phyloP scores from a whole-genome alignment of 2,329 filamentous ascomycete species.

The Coniochaeta sp. region DNA sequence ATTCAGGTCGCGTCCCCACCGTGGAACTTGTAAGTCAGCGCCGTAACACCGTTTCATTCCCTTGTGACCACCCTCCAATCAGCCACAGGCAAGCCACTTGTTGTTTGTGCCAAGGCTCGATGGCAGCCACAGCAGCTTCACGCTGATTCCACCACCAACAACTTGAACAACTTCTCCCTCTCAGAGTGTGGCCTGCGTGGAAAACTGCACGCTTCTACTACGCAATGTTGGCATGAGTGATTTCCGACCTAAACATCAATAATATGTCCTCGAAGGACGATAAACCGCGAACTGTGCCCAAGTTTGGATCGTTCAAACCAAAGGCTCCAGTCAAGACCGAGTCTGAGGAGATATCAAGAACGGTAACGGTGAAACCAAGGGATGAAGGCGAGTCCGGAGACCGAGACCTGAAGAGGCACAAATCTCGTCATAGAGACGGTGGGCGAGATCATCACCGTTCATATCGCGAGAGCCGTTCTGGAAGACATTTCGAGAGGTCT shows the following conservation, averaged over 20 bases:
- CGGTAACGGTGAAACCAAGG: not conserved
- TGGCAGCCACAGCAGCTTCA: not conserved
- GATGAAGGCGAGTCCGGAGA: not conserved
- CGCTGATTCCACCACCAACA: not conserved
- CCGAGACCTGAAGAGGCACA: not conserved
- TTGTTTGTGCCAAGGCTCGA: not conserved
- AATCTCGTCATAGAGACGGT: not conserved
- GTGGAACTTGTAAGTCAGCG: not conserved
- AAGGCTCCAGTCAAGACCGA: conserved; percentile 5
- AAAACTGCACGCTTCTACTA: too few relatives aligned
- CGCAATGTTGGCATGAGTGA: not conserved
- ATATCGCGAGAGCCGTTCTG: not conserved
- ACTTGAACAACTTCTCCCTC: not conserved
- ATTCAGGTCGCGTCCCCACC: not conserved
- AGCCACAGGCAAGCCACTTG: not conserved
- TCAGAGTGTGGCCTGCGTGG: too few relatives aligned
- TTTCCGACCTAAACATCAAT: not conserved
- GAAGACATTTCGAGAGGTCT: not conserved
- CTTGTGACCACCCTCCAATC: not conserved
- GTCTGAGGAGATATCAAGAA: not conserved
- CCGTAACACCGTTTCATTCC: too few relatives aligned
- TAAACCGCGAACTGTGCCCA: conserved; percentile 19
- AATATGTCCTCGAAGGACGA: conserved; percentile 12
- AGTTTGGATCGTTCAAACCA: conserved; percentile 21
- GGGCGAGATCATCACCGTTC: not conserved